phyloP scores from a whole-genome alignment of 345 rosid genomes.

The Passiflora organensis region DNA sequence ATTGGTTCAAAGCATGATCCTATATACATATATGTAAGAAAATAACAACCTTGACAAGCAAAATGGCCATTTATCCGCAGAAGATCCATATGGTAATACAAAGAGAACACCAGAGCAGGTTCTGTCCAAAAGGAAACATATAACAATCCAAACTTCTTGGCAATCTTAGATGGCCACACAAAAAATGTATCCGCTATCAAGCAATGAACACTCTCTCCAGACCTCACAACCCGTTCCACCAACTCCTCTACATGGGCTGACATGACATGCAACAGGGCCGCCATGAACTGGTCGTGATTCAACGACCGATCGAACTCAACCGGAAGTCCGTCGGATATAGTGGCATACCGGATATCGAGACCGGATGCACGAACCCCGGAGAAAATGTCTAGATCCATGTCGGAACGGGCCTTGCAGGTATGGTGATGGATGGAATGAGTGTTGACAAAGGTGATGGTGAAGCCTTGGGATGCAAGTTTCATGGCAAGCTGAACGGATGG shows the following conservation, averaged over 20 bases:
- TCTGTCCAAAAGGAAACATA: constrained; percentile 81
- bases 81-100: constrained; percentile 69
- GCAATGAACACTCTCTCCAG: constrained; percentile 37
- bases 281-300: constrained; percentile 67
- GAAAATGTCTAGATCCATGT: constrained; percentile 40
- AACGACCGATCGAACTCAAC: constrained; percentile 58
- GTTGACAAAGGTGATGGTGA: constrained; percentile 69
- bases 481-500: constrained; percentile 62
- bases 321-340: constrained; percentile 75
- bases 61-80: constrained; percentile 63
- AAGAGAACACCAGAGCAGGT: constrained; percentile 61
- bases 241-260: constrained; percentile 62
- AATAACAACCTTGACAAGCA: constrained; percentile 43
- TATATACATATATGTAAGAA: background rate
- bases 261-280: constrained; percentile 43
- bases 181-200: constrained; percentile 68
- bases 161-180: constrained; percentile 65
- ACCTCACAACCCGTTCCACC: constrained; percentile 32
- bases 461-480: constrained; percentile 70
- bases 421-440: constrained; percentile 59
- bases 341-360: constrained; percentile 59
- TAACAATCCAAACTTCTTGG: constrained; percentile 52
- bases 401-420: constrained; percentile 25
- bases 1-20: background rate
- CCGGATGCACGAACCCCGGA: constrained; percentile 47